Base-by-base conservation (phyloP, 495 filamentous ascomycete species). In the Trichoderma parareesei region DNA sequence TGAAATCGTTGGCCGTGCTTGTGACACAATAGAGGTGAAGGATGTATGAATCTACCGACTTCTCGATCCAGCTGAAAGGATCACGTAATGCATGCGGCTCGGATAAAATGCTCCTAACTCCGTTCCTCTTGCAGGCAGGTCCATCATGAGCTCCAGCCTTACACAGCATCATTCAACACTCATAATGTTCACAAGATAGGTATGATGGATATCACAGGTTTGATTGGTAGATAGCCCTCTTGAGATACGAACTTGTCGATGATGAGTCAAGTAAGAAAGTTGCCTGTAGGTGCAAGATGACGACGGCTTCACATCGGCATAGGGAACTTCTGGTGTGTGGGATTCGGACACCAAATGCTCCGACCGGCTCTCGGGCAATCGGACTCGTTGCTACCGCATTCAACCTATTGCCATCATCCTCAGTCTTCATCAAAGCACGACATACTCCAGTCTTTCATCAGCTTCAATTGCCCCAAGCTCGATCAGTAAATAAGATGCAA, bases 81-180 rank as follows among this genome's bases (percentile, higher is more conserved):
- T 57, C 53, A 57, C 53, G 53, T 57, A 57, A 57, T 35, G 53
- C 48, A 18, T 16, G 27, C 3, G 27, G 33, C 20, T 11, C 53
- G 53, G 53, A 57, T 57, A 7, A 14, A 35, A 35, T 57, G 33
- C 53, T 57, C 53, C 53, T 57, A 57, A 57, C 53, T 57, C 53
- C 53, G 53, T 37, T 27, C 27, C 33, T 33, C n/a, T 1, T 13
- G 8, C 4, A 49, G 46, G n/a, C n/a, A 1, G 7, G 9, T 18
- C 3, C 44, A 48, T 1, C 9, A 49, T 4, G 20, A 9, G n/a
- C 16, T 18, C 4, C 4, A 18, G 20, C 46, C 13, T 7, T 43
- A 43, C 41, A 43, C 18, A 49, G 16, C n/a, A 49, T 3, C 7
- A 46, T 1, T 46, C 10, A 27, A 2, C 27, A 27, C 27, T 27